Percentiles rank a stretch among this genome's conserved stretches.
Conservation (phyloP, 345 rosid species). For the Tarenaya hassleriana region DNA sequence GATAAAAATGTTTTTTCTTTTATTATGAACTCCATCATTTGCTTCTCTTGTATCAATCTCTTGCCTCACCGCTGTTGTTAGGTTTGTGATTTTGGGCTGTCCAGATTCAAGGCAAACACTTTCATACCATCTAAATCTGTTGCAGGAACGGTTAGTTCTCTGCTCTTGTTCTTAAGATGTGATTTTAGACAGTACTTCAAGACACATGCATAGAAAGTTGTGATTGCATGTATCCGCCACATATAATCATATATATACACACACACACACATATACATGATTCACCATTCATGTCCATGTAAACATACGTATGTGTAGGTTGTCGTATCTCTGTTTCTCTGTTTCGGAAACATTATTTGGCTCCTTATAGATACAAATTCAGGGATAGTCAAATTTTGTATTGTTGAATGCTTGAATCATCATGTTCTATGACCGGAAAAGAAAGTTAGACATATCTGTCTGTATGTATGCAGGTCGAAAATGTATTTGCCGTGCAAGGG, state of each 20-base stretch:
- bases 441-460: slow-evolving; percentile 24
- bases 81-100: slow-evolving; percentile 96
- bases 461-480: slow-evolving; percentile 25
- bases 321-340: too few relatives aligned
- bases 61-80: slow-evolving; percentile 16
- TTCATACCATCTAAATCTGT: slow-evolving; percentile 89
- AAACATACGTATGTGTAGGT: too few relatives aligned
- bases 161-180: slow-evolving; percentile 3
- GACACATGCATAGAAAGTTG: too few relatives aligned
- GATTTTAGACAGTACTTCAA: too few relatives aligned
- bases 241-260: too few relatives aligned
- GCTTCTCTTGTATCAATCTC: slow-evolving; percentile 1
- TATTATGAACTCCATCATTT: background rate
- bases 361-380: too few relatives aligned
- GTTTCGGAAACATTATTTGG: too few relatives aligned
- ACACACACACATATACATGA: too few relatives aligned
- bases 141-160: slow-evolving; percentile 84
- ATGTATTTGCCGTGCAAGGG: slow-evolving; percentile 28
- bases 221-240: too few relatives aligned
- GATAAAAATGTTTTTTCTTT: background rate
- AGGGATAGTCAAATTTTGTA: too few relatives aligned
- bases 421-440: background rate
- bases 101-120: slow-evolving; percentile 89
- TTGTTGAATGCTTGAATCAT: too few relatives aligned
- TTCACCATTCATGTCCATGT: too few relatives aligned